Evolutionary conservation across 2,329 filamentous ascomycete genomes (phyloP), one percentile per base, ranked within the genome.

Genomic region (Alternaria novae-zelandiae): DNA sequence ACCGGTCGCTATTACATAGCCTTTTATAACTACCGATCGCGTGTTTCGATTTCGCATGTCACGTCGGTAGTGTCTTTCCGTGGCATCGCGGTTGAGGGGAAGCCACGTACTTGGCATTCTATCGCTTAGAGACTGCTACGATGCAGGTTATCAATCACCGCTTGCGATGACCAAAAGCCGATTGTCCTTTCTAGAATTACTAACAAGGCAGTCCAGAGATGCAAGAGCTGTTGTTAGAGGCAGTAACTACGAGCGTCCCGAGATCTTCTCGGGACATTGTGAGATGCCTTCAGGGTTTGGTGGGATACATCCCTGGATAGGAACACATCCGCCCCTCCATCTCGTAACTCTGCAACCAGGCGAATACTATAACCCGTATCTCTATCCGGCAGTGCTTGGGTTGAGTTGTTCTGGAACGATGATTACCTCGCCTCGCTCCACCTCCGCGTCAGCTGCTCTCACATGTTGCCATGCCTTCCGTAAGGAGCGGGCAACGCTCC

Each of bases 1-100:
- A 60, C 66, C 57, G 57, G 55, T 54, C 50, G 41, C 56, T 25
- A 53, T 41, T 53, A 25, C 28, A 36, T 21, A 41, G 20, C 49
- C 49, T 36, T 54, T 30, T 17, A 54, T 59, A 59, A 12, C 43
- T 41, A 43, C n/a, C 36, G 49, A 49, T 49, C 50, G 21, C 49
- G 58, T 41, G 36, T 41, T 11, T 41, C 36, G 36, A 41, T 61
- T 46, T 47, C 28, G 32, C 49, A 60, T 63, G 61, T 65, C 49
- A 50, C 32, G 46, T 60, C 60, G 63, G 63, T 63, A 66, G 32
- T 53, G 61, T 53, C 57, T 61, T 55, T 50, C 61, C 55, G 57
- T 59, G 49, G 64, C 53, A 61, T 45, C 54, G 67, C 73, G 62
- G 72, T 71, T 73, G 66, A 70, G 71, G 63, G 70, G 64, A 66